phyloP scores from a whole-genome alignment of 306 rosid genomes.

The Inga leiocalycina region DNA sequence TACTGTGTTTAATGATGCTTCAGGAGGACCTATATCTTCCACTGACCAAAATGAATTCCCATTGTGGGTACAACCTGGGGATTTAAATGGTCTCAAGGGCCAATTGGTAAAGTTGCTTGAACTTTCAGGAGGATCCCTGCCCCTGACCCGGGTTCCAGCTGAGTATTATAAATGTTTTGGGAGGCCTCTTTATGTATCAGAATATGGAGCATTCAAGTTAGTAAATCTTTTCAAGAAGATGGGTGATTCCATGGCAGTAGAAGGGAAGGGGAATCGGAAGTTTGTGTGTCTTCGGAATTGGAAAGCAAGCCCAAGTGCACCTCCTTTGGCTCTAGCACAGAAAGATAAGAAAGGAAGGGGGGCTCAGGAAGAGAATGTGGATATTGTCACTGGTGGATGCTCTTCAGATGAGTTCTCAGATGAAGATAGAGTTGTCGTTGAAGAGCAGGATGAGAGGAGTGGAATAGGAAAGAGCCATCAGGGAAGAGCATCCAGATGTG shows the following conservation, averaged over 20 bases:
- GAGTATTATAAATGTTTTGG: slow-evolving; percentile 79
- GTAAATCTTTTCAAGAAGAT: slow-evolving; percentile 86
- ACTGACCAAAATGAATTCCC: slow-evolving; percentile 58
- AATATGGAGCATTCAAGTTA: slow-evolving; percentile 72
- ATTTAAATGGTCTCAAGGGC: slow-evolving; percentile 81
- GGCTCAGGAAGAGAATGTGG: slow-evolving; percentile 57
- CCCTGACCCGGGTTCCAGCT: slow-evolving; percentile 61
- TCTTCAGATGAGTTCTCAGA: slow-evolving; percentile 88
- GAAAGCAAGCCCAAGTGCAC: slow-evolving; percentile 76
- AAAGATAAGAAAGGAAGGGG: slow-evolving; percentile 83
- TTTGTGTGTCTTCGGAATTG: slow-evolving; percentile 70
- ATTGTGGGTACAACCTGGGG: slow-evolving; percentile 84
- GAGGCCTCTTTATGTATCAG: slow-evolving; percentile 71
- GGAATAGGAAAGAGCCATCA: slow-evolving; percentile 41
- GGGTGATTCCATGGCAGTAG: slow-evolving; percentile 68
- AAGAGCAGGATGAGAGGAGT: slow-evolving; percentile 52
- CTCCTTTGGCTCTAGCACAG: slow-evolving; percentile 61
- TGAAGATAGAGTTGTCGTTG: slow-evolving; percentile 76
- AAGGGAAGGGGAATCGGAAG: slow-evolving; percentile 72
- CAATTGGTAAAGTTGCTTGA: slow-evolving; percentile 80
- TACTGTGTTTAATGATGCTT: slow-evolving; percentile 60
- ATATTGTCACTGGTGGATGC: slow-evolving; percentile 52
- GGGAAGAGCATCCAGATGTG: slow-evolving; percentile 41
- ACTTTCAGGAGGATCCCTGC: slow-evolving; percentile 79
- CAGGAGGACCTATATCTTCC: slow-evolving; percentile 51